phyloP scores from a whole-genome alignment of 345 rosid genomes.

The Cardamine chenopodiifolia region DNA sequence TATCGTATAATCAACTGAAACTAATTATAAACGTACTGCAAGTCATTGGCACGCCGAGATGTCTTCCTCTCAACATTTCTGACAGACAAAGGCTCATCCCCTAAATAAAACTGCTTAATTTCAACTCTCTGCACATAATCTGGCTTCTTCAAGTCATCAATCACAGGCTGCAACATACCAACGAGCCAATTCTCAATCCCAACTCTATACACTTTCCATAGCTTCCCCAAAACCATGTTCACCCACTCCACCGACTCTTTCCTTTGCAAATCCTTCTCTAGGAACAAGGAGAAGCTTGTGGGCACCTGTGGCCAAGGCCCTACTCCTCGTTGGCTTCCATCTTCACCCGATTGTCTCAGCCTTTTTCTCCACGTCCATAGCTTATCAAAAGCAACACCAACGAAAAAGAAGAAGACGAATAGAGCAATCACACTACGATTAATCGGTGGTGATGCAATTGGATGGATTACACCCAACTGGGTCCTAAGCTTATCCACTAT shows the following conservation, averaged over 20 bases:
- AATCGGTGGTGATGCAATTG: slow-evolving; percentile 74
- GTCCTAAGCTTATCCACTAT: slow-evolving; percentile 76
- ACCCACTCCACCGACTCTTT: slow-evolving; percentile 98
- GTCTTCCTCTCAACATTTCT: slow-evolving; percentile 89
- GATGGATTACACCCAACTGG: slow-evolving; percentile 75
- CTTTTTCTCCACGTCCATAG: slow-evolving; percentile 71
- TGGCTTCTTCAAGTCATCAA: slow-evolving; percentile 83
- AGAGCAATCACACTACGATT: slow-evolving; percentile 56
- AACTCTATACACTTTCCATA: slow-evolving; percentile 85
- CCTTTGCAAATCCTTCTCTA: slow-evolving; percentile 91
- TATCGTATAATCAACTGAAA: background rate
- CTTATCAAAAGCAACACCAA: slow-evolving; percentile 79
- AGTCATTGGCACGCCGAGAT: slow-evolving; percentile 81
- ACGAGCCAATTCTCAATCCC: slow-evolving; percentile 74
- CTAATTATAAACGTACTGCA: slow-evolving; percentile 64
- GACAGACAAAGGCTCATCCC: slow-evolving; percentile 88
- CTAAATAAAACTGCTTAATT: slow-evolving; percentile 81
- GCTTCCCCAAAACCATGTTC: slow-evolving; percentile 87
- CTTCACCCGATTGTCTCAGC: slow-evolving; percentile 25
- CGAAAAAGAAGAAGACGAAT: slow-evolving; percentile 76
- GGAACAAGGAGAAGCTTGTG: slow-evolving; percentile 73
- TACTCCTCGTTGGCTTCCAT: slow-evolving; percentile 43
- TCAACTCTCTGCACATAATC: slow-evolving; percentile 89
- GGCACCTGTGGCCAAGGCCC: slow-evolving; percentile 84
- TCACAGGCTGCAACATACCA: slow-evolving; percentile 85